Conservation (phyloP, 768 basidiomycete species). For the Boletus sp. region DNA sequence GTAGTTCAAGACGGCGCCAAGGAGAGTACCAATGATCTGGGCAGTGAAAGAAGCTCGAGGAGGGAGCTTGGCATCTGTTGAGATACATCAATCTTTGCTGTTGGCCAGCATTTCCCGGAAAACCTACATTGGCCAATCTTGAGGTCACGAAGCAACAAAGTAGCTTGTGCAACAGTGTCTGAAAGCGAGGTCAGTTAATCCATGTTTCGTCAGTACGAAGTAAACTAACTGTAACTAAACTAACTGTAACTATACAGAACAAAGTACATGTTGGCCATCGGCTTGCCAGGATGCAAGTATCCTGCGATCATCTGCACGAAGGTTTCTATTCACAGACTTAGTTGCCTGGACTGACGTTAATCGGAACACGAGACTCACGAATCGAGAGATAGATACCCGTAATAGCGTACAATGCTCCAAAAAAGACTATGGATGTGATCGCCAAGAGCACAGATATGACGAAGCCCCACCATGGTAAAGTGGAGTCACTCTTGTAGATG, state of each 20-base stretch:
- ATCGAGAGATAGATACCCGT: constrained; percentile 30
- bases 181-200: constrained; percentile 31
- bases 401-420: constrained; percentile 52
- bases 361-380: constrained; percentile 15
- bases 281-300: constrained; percentile 35
- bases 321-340: constrained; percentile 12
- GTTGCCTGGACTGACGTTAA: neutral
- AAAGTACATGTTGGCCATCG: constrained; percentile 44
- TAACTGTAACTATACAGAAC: constrained; percentile 46
- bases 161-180: constrained; percentile 51
- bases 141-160: constrained; percentile 52
- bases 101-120: neutral
- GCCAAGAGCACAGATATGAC: constrained; percentile 51
- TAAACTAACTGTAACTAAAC: constrained; percentile 32
- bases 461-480: constrained; percentile 59
- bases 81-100: constrained; percentile 36
- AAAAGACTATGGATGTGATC: constrained; percentile 46
- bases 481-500: constrained; percentile 50
- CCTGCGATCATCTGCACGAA: constrained; percentile 38
- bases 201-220: constrained; percentile 32
- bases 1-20: constrained; percentile 49
- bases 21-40: constrained; percentile 52
- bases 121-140: constrained; percentile 38
- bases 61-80: constrained; percentile 48
- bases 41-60: constrained; percentile 62